phyloP scores from a whole-genome alignment of 1,284 basidiomycete species.

The Apiotrichum gracile region DNA sequence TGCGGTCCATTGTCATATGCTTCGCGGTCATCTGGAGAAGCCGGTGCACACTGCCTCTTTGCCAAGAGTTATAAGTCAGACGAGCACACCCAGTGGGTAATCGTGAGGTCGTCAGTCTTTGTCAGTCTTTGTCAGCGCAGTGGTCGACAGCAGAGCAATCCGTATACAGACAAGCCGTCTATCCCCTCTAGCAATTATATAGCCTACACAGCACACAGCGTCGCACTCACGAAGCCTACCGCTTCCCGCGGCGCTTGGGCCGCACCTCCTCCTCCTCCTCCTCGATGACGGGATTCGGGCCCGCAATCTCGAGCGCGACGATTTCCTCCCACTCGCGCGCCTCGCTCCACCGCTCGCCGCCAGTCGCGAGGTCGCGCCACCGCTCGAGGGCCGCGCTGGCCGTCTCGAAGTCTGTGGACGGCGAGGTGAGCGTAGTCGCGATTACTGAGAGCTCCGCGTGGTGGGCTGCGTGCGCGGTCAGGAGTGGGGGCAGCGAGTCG shows the following conservation, averaged over 20 bases:
- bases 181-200: too few relatives aligned
- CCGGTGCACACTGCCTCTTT: too few relatives aligned
- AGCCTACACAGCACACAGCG: too few relatives aligned
- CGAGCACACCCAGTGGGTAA: too few relatives aligned
- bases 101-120: too few relatives aligned
- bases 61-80: too few relatives aligned
- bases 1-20: too few relatives aligned
- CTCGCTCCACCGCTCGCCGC: slow-evolving; percentile 31
- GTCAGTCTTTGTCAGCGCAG: too few relatives aligned
- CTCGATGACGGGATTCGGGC: slow-evolving; percentile 18
- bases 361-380: slow-evolving; percentile 33
- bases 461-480: slow-evolving; percentile 30
- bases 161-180: too few relatives aligned
- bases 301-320: slow-evolving; percentile 29
- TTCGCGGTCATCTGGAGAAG: too few relatives aligned
- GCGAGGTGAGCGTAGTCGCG: slow-evolving; percentile 15
- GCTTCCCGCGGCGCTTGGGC: slow-evolving; percentile 3
- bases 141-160: too few relatives aligned
- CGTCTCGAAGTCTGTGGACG: slow-evolving; percentile 33
- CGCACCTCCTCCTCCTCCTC: slow-evolving; percentile 16
- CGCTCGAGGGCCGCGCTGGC: slow-evolving; percentile 34
- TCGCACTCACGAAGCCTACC: too few relatives aligned
- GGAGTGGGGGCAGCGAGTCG: slow-evolving; percentile 30
- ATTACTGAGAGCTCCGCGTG: slow-evolving; percentile 22
- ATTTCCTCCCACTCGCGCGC: slow-evolving; percentile 43